phyloP scores from a whole-genome alignment of 2,329 filamentous ascomycete species.

The Shiraia sp. region DNA sequence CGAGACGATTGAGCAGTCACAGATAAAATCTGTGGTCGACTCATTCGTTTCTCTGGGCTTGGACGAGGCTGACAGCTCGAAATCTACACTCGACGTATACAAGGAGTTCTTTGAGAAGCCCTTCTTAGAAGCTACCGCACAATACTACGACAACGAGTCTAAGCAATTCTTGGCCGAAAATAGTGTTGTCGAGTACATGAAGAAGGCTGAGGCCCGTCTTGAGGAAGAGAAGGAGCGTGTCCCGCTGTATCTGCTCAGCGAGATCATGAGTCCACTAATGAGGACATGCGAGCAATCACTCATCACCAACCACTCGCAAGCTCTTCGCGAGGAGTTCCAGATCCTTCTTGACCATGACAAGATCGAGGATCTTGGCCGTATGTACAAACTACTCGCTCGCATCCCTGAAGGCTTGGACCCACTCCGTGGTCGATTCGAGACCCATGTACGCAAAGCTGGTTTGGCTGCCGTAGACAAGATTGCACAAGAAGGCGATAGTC shows the following conservation, averaged over 20 bases:
- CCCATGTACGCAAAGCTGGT: slow-evolving; percentile 88
- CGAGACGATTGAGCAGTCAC: slow-evolving; percentile 94
- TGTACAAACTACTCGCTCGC: slow-evolving; percentile 89
- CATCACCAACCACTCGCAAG: slow-evolving; percentile 81
- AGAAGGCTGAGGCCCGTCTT: slow-evolving; percentile 90
- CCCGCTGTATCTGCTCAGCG: slow-evolving; percentile 84
- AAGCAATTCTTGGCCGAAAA: slow-evolving; percentile 95
- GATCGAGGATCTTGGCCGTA: slow-evolving; percentile 91
- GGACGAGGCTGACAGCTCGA: slow-evolving; percentile 89
- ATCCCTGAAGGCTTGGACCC: slow-evolving; percentile 93
- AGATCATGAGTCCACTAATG: slow-evolving; percentile 83
- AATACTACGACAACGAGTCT: slow-evolving; percentile 90
- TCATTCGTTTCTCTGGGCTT: slow-evolving; percentile 93
- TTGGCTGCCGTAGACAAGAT: slow-evolving; percentile 89
- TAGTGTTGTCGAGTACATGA: slow-evolving; percentile 99
- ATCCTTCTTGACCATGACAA: slow-evolving; percentile 90
- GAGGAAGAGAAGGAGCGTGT: slow-evolving; percentile 95
- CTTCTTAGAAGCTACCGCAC: slow-evolving; percentile 80
- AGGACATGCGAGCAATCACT: slow-evolving; percentile 86
- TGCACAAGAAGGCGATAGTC: slow-evolving; percentile 80
- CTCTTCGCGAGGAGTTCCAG: slow-evolving; percentile 96
- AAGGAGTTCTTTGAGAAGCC: slow-evolving; percentile 89
- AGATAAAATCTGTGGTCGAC: slow-evolving; percentile 96
- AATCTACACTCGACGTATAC: slow-evolving; percentile 95
- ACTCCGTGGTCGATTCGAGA: slow-evolving; percentile 83